Conservation (phyloP, 371 early-diverging fungal genomes). For the Fennellomyces sp. region DNA sequence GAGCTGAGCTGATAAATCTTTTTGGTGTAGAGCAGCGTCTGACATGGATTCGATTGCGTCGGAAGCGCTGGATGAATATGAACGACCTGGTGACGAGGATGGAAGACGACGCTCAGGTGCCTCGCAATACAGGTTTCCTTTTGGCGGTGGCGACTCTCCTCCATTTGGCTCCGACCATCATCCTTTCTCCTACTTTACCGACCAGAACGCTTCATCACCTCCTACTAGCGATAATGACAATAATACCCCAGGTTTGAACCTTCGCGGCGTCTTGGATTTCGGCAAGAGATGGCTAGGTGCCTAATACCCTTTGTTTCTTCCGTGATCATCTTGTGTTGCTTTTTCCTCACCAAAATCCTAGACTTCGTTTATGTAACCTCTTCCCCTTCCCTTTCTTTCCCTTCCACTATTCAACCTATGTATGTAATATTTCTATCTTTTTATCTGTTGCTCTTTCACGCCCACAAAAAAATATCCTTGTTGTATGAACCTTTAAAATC, state of each 20-base stretch:
- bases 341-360: background rate
- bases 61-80: conserved; percentile 41
- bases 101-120: conserved; percentile 26
- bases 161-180: conserved; percentile 44
- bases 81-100: conserved; percentile 8
- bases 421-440: conserved; percentile 5
- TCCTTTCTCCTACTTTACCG: conserved; percentile 38
- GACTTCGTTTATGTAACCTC: conserved; percentile 2
- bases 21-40: conserved; percentile 2
- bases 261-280: conserved; percentile 26
- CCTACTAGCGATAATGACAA: conserved; percentile 2
- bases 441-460: background rate
- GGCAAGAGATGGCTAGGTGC: conserved; percentile 29
- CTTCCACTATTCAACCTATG: background rate
- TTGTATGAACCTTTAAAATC: too few relatives aligned
- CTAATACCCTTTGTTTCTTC: conserved; percentile 2
- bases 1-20: too few relatives aligned
- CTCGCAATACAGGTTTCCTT: conserved; percentile 20
- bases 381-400: conserved; percentile 3
- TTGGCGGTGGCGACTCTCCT: conserved; percentile 20
- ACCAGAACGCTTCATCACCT: conserved; percentile 8
- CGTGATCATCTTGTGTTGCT: background rate
- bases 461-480: too few relatives aligned
- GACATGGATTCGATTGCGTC: conserved; percentile 40
- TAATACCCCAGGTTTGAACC: conserved; percentile 13